A percentile compares a stretch with the other conserved stretches of the same genome.
Evolutionary conservation across 768 basidiomycete genomes (phyloP).

Genomic region (Phlebiopsis flavidoalba): DNA sequence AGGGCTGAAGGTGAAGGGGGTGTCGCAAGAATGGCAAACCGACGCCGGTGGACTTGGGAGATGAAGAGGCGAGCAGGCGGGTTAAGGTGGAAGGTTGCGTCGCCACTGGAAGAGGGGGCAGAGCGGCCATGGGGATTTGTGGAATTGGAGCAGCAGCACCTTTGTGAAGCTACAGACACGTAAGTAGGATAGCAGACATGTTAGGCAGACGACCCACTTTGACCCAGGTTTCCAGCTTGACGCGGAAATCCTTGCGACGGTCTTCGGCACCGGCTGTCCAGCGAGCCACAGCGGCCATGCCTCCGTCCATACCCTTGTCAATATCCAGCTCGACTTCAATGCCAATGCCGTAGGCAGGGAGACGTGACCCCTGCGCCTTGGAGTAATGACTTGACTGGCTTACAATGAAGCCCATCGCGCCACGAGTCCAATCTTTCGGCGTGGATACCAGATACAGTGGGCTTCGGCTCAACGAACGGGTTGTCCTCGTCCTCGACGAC

Average conservation of each 20-base stretch:
- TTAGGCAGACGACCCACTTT: constrained; percentile 38
- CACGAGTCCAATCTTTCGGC: constrained; percentile 69
- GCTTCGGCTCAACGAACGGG: constrained; percentile 51
- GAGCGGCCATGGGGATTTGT: constrained; percentile 55
- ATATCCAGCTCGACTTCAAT: constrained; percentile 85
- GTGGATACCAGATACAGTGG: constrained; percentile 27
- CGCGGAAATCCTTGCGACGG: constrained; percentile 51
- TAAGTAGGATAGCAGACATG: constrained; percentile 9
- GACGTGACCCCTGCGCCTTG: constrained; percentile 58
- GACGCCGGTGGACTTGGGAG: constrained; percentile 50
- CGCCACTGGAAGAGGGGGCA: constrained; percentile 51
- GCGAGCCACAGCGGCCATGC: constrained; percentile 87
- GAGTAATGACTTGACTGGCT: constrained; percentile 69
- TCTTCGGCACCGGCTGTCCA: constrained; percentile 72
- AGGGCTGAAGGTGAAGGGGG: constrained; percentile 26
- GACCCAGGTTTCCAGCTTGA: constrained; percentile 61
- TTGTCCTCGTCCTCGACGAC: constrained; percentile 52
- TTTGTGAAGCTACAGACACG: constrained; percentile 43
- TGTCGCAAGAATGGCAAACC: constrained; percentile 25
- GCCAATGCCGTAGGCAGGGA: constrained; percentile 80
- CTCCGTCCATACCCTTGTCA: constrained; percentile 71
- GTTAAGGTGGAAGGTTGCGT: constrained; percentile 65
- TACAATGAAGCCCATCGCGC: constrained; percentile 74
- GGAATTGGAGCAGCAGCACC: constrained; percentile 38
- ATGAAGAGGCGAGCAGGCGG: constrained; percentile 64